Evolutionary conservation across 1,284 basidiomycete genomes (phyloP), one percentile per base, ranked within the genome.

Genomic region (Leccinum subspadiceum): DNA sequence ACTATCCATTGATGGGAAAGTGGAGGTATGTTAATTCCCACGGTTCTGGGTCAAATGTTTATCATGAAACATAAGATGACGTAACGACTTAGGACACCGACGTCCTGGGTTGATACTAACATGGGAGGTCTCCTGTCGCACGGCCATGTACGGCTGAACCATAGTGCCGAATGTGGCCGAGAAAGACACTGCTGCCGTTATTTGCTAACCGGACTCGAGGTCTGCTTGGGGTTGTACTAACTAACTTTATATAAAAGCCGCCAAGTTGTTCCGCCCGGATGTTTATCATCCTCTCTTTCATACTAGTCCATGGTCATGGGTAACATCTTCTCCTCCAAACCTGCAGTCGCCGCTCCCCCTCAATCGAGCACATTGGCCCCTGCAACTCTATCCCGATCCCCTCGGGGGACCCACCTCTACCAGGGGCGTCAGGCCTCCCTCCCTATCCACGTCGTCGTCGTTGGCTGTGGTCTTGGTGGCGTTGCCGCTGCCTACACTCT

Each of bases 391-490:
- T 33, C 44, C 6, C 20, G 24, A 4, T 6, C 48, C 3, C 15
- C 51, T 1, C 1, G 26, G 15, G 4, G 5, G 5, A 24, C 44
- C 10, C 33, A 53, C 1, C 65, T 74, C 35, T 74, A 72, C 59
- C 60, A 68, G 22, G 71, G 73, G 0, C 65, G 74, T 20, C 57
- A 59, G 10, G 75, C 75, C 0, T 3, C 64, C 0, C 62, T 69
- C 10, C 60, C 65, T 1, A 74, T 84, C 12, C 65, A 79, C 58
- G 68, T 84, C 58, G 68, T 79, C 46, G 70, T 85, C 57, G 78
- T 84, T 22, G 83, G 83, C 10, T 80, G 78, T 44, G 84, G 84
- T 10, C 74, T 85, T 3, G 82, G 79, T 4, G 84, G 84, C 2
- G 69, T 84, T 26, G 67, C 79, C 2, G 76, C 79, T 2, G 82